Conservation (phyloP, 2,329 filamentous ascomycete species). For the Fusarium sp. region DNA sequence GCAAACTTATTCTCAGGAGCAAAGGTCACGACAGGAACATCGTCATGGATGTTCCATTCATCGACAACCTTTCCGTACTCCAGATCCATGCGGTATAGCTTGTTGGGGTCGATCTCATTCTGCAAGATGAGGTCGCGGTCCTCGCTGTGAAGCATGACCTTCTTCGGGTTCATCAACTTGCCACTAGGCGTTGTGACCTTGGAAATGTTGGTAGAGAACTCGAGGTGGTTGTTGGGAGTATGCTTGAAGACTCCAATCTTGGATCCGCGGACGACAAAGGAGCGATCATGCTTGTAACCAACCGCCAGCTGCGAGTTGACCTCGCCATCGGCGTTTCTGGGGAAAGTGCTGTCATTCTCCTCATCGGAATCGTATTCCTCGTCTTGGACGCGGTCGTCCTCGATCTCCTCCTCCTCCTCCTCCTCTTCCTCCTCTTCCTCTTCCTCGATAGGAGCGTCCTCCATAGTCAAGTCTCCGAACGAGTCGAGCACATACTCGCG, state of each 20-base stretch:
- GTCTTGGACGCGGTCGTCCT: slow-evolving; percentile 74
- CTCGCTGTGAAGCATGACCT: slow-evolving; percentile 95
- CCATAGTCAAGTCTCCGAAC: slow-evolving; percentile 94
- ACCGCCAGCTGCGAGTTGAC: slow-evolving; percentile 95
- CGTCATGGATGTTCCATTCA: slow-evolving; percentile 98
- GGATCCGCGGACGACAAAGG: slow-evolving; percentile 95
- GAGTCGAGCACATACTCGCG: slow-evolving; percentile 95
- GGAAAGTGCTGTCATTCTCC: slow-evolving; percentile 79
- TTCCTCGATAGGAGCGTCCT: slow-evolving; percentile 70
- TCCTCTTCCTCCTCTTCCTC: slow-evolving; percentile 63
- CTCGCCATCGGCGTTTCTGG: slow-evolving; percentile 79
- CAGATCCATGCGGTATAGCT: slow-evolving; percentile 95
- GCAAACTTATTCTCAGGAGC: slow-evolving; percentile 98
- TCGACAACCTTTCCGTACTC: slow-evolving; percentile 98
- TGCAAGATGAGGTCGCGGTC: slow-evolving; percentile 92
- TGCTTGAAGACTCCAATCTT: slow-evolving; percentile 99
- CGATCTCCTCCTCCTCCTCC: slow-evolving; percentile 66
- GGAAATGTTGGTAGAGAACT: slow-evolving; percentile 97
- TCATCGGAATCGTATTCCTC: slow-evolving; percentile 78
- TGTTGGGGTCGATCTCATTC: slow-evolving; percentile 85
- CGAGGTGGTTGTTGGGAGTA: slow-evolving; percentile 88
- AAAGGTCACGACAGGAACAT: slow-evolving; percentile 92
- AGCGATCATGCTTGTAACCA: slow-evolving; percentile 96
- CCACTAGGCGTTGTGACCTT: slow-evolving; percentile 92
- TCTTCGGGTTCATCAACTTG: slow-evolving; percentile 91